Conservation (phyloP, 2,329 filamentous ascomycete genomes). For the Thermothelomyces thermophilus region DNA sequence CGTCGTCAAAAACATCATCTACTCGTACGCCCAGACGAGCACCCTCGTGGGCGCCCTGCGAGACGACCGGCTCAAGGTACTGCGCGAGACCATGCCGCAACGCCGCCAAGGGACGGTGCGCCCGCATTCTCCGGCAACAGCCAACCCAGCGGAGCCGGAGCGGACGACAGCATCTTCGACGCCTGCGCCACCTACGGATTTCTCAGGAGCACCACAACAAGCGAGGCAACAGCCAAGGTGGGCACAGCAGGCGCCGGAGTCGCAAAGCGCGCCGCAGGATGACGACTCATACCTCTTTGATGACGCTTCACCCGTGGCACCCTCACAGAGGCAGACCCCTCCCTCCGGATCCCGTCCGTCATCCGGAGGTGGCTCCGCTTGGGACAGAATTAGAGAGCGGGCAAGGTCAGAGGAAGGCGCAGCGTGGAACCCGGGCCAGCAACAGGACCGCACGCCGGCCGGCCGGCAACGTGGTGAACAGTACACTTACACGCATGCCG, state of each 20-base stretch:
- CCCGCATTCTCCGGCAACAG: background rate
- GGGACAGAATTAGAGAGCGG: constrained; percentile 22
- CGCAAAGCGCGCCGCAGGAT: constrained; percentile 1
- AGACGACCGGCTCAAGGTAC: constrained; percentile 8
- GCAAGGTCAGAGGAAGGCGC: constrained; percentile 10
- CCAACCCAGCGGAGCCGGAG: background rate
- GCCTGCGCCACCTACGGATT: background rate
- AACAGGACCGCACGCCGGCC: background rate
- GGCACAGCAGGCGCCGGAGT: background rate
- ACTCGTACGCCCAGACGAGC: constrained; percentile 3
- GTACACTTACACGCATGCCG: constrained; percentile 18
- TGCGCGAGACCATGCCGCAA: background rate
- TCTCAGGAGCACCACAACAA: constrained; percentile 4
- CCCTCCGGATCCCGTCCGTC: background rate
- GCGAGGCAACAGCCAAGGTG: constrained; percentile 5
- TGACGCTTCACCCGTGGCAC: constrained; percentile 23
- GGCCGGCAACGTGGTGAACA: constrained; percentile 8
- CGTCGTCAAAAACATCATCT: constrained; percentile 1
- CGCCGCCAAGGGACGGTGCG: background rate
- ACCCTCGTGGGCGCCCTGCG: constrained; percentile 4
- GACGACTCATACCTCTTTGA: constrained; percentile 22
- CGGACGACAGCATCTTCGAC: background rate
- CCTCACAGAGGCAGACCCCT: constrained; percentile 2
- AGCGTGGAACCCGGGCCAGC: background rate
- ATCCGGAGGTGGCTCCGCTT: constrained; percentile 15